These are phyloP conservation scores for Lactarius hengduanensis DNA, from an alignment of 768 basidiomycete genomes.

Conservation along the genomic window DNA sequence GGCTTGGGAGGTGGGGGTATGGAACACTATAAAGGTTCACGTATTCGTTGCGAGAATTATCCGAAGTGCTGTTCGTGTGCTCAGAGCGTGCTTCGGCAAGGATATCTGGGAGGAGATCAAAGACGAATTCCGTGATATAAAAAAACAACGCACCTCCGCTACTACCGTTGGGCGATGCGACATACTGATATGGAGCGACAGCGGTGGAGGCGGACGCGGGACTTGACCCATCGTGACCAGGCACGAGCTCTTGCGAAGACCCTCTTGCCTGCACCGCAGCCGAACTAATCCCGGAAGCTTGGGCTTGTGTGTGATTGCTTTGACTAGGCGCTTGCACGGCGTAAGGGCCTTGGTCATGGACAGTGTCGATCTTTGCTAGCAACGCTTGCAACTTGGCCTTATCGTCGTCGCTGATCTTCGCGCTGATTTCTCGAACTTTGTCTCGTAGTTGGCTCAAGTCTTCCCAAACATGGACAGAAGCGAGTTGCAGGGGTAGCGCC, in stretches of 20 bases:
- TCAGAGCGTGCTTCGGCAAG: background rate
- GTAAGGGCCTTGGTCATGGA: background rate
- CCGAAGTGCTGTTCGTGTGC: too few relatives aligned
- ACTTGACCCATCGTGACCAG: background rate
- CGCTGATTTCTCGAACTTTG: background rate
- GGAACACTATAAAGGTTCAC: background rate
- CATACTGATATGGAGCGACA: background rate
- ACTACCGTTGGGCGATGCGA: background rate
- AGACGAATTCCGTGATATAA: background rate
- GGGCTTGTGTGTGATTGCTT: too few relatives aligned
- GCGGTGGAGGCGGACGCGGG: background rate
- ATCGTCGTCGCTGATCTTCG: background rate
- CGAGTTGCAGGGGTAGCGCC: background rate
- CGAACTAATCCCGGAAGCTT: too few relatives aligned
- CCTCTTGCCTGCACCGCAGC: background rate
- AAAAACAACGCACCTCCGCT: background rate
- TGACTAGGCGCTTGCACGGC: background rate
- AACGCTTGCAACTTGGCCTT: background rate
- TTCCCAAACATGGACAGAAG: slow-evolving; percentile 6
- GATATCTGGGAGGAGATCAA: background rate
- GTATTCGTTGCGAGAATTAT: background rate
- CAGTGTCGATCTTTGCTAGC: background rate
- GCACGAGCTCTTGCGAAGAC: background rate
- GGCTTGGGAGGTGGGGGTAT: background rate
- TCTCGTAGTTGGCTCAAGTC: slow-evolving; percentile 1